Conservation (phyloP, 192 early-diverging fungal species). For the Geranomyces michiganensis region DNA sequence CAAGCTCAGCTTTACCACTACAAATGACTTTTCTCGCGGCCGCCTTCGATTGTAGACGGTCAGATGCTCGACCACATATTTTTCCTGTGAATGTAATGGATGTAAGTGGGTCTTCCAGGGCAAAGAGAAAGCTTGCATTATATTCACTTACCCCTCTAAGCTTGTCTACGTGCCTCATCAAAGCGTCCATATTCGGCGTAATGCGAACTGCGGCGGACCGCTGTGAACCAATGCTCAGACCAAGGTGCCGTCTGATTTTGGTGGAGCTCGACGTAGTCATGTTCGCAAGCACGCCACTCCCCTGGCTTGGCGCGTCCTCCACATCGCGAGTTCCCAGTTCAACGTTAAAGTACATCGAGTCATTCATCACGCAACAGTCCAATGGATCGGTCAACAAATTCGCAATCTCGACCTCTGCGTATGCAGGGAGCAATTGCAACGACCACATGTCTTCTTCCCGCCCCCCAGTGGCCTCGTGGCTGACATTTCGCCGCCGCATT, state of each 20-base stretch:
- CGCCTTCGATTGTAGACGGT: conserved; percentile 70
- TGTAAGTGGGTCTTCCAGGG: neutral
- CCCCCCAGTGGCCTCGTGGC: conserved; percentile 3
- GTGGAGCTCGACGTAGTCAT: neutral
- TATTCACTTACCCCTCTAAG: conserved; percentile 56
- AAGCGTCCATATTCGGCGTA: conserved; percentile 55
- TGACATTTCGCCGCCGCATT: conserved; percentile 29
- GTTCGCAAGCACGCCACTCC: neutral
- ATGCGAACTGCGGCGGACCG: conserved; percentile 42
- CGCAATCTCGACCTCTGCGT: conserved; percentile 50
- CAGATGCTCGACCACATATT: conserved; percentile 74
- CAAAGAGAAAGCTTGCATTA: neutral
- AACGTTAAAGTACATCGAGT: conserved; percentile 72
- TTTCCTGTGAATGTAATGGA: conserved; percentile 52
- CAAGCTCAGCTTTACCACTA: conserved; percentile 68
- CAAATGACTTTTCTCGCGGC: conserved; percentile 69
- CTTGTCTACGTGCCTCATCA: conserved; percentile 63
- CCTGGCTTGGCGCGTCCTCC: conserved; percentile 11
- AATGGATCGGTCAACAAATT: conserved; percentile 60
- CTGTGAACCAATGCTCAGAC: conserved; percentile 5
- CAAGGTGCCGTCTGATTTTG: conserved; percentile 8
- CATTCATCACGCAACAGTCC: conserved; percentile 71
- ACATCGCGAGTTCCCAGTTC: conserved; percentile 35
- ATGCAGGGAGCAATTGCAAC: conserved; percentile 47
- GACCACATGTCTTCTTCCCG: conserved; percentile 55